Base-by-base conservation (phyloP, 2,329 filamentous ascomycete species). In the Aspergillus tanneri region DNA sequence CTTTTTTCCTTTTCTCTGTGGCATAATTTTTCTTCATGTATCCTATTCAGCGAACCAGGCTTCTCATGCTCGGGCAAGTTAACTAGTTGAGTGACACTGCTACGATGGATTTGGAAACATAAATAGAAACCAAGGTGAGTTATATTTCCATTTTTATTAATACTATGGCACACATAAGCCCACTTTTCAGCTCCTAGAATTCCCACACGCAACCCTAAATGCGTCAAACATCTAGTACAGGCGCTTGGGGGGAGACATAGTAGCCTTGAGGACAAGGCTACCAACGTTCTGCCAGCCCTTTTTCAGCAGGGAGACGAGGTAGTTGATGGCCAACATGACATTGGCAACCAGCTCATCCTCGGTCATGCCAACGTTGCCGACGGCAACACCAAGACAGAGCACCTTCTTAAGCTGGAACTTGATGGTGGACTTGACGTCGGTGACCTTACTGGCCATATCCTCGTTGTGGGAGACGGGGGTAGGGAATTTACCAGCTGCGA, bases 401-500 rank as follows among this genome's bases (percentile, higher is more conserved):
- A 99, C 93, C 89, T 99, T 99, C 90, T 99, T 99, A 72, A 99
- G 84, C 85, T 99, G 91, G 88, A 99, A 99, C 87, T 99, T 99
- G 87, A 99, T 97, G 78, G 93, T 99, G 69, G 90, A 96, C 88
- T 96, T 97, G 85, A 99, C 92, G 77, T 99, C 93, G 80, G 82
- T 96, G 83, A 97, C 90, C 87, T 96, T 96, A 83, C 79, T 84
- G 75, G 79, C 82, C 64, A 99, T 86, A 75, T 97, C 92, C 73
- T 99, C 93, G 75, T 82, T 76, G 87, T 99, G 93, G 61, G 91
- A 96, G 79, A 99, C 88, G 64, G 93, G 93, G 61, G 92, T 96
- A 59, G 93, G 93, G 88, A 99, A 99, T 85, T 99, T 99, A 82
- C 93, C 93, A 72, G 93, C 91, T 91, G 75, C 65, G 55, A 62